Conservation (phyloP, 768 basidiomycete genomes). For the Russula sp. region DNA sequence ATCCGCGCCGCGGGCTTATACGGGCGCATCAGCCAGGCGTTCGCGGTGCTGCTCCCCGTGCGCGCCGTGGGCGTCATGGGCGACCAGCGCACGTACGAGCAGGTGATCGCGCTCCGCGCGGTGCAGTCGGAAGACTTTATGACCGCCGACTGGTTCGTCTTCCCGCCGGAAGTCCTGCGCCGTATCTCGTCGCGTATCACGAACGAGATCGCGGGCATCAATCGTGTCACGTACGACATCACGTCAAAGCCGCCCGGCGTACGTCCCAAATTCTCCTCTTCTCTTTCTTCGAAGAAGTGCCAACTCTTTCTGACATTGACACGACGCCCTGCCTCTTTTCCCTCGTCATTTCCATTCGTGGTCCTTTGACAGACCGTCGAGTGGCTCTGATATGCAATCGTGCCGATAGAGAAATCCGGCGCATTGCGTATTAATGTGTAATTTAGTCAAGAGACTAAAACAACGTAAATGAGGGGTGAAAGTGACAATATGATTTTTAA, state of each 20-base stretch:
- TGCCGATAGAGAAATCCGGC: background rate
- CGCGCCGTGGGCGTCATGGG: slow-evolving; percentile 98
- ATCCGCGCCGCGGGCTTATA: slow-evolving; percentile 90
- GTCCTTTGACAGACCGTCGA: slow-evolving; percentile 26
- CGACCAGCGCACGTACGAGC: slow-evolving; percentile 93
- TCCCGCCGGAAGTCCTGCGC: slow-evolving; percentile 82
- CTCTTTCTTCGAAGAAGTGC: background rate
- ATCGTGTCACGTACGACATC: slow-evolving; percentile 93
- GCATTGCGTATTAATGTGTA: slow-evolving; percentile 6
- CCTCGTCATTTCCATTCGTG: background rate
- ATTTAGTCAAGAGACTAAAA: background rate
- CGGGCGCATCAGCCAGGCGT: slow-evolving; percentile 91
- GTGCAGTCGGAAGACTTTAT: slow-evolving; percentile 99
- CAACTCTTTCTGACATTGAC: background rate
- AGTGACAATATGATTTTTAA: background rate
- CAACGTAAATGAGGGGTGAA: slow-evolving; percentile 15
- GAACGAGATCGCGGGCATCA: slow-evolving; percentile 95
- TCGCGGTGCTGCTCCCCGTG: slow-evolving; percentile 92
- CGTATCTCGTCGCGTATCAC: slow-evolving; percentile 95
- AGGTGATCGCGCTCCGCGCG: slow-evolving; percentile 92
- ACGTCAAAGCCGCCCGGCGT: slow-evolving; percentile 96
- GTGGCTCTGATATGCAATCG: slow-evolving; percentile 24
- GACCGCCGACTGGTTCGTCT: slow-evolving; percentile 99
- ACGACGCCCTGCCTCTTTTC: background rate
- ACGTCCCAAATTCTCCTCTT: slow-evolving; percentile 26